These are phyloP conservation scores for Phytophthora palmivora DNA, from an alignment of 352 stramenopile genomes.

Conservation along the genomic window DNA sequence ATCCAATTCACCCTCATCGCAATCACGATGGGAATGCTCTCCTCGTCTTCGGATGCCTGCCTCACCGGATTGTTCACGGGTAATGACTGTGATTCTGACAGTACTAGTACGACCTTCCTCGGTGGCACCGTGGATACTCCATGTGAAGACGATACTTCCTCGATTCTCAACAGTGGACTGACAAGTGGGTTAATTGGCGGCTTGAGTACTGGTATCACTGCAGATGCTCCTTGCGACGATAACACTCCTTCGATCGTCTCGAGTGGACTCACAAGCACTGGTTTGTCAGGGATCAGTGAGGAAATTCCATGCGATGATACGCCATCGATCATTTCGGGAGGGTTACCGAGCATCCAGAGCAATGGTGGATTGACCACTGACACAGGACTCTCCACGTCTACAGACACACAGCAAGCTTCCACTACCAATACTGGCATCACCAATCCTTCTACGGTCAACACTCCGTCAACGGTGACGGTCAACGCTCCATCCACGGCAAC, in stretches of 20 bases:
- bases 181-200: slow-evolving; percentile 4
- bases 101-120: slow-evolving; percentile 17
- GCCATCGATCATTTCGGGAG: slow-evolving; percentile 6
- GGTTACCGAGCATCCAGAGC: slow-evolving; percentile 4
- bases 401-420: slow-evolving; percentile 11
- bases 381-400: slow-evolving; percentile 8
- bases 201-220: slow-evolving; percentile 8
- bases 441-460: slow-evolving; percentile 3
- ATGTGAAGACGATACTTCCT: slow-evolving; percentile 25
- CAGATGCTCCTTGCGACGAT: slow-evolving; percentile 22
- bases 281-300: background rate
- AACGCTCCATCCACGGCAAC: slow-evolving; percentile 1
- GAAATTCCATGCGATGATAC: slow-evolving; percentile 17
- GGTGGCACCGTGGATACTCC: slow-evolving; percentile 16
- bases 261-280: slow-evolving; percentile 10
- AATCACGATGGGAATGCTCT: slow-evolving; percentile 6
- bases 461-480: no score
- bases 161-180: slow-evolving; percentile 19
- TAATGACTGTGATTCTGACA: slow-evolving; percentile 24
- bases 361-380: slow-evolving; percentile 2
- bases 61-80: slow-evolving; percentile 23
- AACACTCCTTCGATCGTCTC: slow-evolving; percentile 9
- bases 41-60: slow-evolving; percentile 22
- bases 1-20: slow-evolving; percentile 24
- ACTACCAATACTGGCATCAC: slow-evolving; percentile 2